Evolutionary conservation across 2,329 filamentous ascomycete species (phyloP).

Genomic region (Phaeosphaeria sp.): DNA sequence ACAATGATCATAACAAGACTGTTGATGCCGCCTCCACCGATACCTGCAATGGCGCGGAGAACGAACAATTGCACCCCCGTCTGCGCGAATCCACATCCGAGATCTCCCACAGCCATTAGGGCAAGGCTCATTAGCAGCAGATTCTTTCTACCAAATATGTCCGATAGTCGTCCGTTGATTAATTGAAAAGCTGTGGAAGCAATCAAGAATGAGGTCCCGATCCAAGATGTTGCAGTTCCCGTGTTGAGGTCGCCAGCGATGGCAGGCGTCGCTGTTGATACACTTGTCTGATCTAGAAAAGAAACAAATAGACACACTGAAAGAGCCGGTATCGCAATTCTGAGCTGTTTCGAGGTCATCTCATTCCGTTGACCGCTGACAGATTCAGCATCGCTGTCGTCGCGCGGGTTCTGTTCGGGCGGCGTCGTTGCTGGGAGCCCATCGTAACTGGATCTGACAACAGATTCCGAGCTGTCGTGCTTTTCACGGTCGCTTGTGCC

Average conservation of each 20-base stretch:
- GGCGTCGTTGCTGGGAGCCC: not conserved
- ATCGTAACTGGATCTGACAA: not conserved
- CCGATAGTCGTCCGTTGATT: constrained; percentile 68
- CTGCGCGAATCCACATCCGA: constrained; percentile 65
- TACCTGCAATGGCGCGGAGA: constrained; percentile 65
- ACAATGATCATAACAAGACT: constrained; percentile 47
- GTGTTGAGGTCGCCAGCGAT: constrained; percentile 46
- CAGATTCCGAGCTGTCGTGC: not conserved
- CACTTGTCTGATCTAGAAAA: constrained; percentile 65
- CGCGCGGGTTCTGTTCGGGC: not conserved
- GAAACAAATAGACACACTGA: constrained; percentile 62
- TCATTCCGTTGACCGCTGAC: constrained; percentile 60
- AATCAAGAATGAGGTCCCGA: constrained; percentile 61
- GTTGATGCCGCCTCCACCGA: constrained; percentile 67
- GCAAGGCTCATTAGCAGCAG: constrained; percentile 61
- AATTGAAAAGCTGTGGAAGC: constrained; percentile 69
- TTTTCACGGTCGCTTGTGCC: not conserved
- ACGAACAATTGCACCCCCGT: constrained; percentile 66
- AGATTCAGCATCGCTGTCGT: constrained; percentile 18
- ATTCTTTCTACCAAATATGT: constrained; percentile 60
- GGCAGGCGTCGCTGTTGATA: constrained; percentile 51
- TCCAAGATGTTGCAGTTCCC: constrained; percentile 61
- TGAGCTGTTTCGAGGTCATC: constrained; percentile 58
- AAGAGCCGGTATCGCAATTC: constrained; percentile 61
- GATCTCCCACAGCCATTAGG: constrained; percentile 62